Conservation (phyloP, 768 basidiomycete genomes). For the Cystofilobasidium bisporidii region DNA sequence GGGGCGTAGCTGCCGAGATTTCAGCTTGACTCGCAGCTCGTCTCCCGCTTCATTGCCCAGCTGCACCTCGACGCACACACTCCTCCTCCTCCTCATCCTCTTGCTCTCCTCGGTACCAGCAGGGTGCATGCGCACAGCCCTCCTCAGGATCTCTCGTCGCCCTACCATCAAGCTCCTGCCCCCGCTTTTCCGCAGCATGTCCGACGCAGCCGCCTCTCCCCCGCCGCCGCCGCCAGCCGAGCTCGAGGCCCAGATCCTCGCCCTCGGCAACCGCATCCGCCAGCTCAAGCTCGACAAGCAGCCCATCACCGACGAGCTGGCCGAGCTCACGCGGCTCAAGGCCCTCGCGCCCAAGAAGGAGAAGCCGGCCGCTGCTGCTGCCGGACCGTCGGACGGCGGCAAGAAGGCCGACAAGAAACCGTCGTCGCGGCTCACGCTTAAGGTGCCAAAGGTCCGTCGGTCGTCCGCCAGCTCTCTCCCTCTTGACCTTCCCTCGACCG, state of each 20-base stretch:
- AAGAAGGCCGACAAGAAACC: slow-evolving; percentile 48
- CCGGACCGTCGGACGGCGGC: slow-evolving; percentile 43
- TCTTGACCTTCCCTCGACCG: no score
- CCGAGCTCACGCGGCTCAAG: slow-evolving; percentile 31
- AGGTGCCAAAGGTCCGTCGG: slow-evolving; percentile 76
- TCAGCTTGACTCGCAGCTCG: no score
- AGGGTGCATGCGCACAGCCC: no score
- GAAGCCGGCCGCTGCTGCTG: slow-evolving; percentile 30
- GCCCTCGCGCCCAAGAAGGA: slow-evolving; percentile 7
- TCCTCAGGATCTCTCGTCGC: no score
- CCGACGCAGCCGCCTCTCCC: background rate
- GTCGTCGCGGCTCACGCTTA: slow-evolving; percentile 55
- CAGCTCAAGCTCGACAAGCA: slow-evolving; percentile 28
- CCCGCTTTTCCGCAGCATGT: background rate
- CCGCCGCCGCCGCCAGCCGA: background rate
- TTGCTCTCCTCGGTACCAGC: no score
- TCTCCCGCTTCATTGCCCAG: no score
- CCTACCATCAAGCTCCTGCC: no score
- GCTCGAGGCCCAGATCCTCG: slow-evolving; percentile 16
- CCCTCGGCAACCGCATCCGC: slow-evolving; percentile 19
- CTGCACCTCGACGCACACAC: no score
- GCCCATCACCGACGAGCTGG: slow-evolving; percentile 28
- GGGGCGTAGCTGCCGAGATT: no score
- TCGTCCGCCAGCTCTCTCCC: slow-evolving; percentile 10
- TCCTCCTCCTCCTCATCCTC: no score